phyloP scores from a whole-genome alignment of 306 rosid species.

The Citrullus colocynthis region DNA sequence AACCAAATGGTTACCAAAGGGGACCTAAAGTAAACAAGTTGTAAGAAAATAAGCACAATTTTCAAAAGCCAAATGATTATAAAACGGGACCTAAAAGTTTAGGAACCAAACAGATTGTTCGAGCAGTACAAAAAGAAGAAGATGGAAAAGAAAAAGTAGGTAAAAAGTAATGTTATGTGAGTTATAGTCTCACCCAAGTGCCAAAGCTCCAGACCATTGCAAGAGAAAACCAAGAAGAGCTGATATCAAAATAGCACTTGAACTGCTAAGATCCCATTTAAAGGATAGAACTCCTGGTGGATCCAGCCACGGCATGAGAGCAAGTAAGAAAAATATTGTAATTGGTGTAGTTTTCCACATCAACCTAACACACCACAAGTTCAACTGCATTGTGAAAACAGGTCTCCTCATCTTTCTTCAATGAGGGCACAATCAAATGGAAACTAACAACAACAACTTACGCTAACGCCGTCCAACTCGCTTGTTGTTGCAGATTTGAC shows the following conservation, averaged over 20 bases:
- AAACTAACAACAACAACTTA: conserved; percentile 19
- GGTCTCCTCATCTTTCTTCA: background rate
- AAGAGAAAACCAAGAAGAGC: conserved; percentile 88
- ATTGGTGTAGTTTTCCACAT: conserved; percentile 92
- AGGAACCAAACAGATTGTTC: too few species aligned
- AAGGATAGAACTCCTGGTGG: conserved; percentile 85
- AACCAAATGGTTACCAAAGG: too few species aligned
- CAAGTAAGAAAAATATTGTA: conserved; percentile 66
- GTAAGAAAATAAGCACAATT: too few species aligned
- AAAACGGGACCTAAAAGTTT: too few species aligned
- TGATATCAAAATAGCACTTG: conserved; percentile 48
- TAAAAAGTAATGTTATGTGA: background rate
- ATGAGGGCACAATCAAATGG: background rate
- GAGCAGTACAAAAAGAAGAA: background rate
- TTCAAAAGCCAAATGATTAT: too few species aligned
- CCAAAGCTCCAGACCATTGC: conserved; percentile 97
- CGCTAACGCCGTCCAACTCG: conserved; percentile 91
- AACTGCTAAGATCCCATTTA: conserved; percentile 54
- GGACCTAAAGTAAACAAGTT: too few species aligned
- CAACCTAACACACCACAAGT: conserved; percentile 35
- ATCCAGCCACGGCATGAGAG: conserved; percentile 95
- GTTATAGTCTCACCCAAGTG: conserved; percentile 63
- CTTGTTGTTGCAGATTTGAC: conserved; percentile 79
- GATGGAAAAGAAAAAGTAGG: background rate
- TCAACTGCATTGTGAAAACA: background rate